Base-by-base conservation (phyloP, 441 rosid species). In the Pelargonium australe region DNA sequence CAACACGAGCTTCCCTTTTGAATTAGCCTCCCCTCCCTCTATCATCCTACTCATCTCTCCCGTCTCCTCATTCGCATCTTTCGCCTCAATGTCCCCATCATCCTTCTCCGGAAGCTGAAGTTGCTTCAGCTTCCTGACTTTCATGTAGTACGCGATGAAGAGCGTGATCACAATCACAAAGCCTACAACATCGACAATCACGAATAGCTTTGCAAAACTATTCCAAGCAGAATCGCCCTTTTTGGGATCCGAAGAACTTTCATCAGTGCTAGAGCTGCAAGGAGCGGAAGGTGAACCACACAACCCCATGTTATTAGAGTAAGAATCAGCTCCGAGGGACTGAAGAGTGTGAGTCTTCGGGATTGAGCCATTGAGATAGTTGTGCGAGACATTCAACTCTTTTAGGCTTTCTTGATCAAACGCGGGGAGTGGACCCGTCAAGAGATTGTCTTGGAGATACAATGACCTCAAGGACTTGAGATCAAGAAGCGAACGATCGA, bases 391-490 rank as follows among this genome's bases (percentile, higher is more conserved):
- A 37, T 37, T 37, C 7, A 37, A 37, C 5, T 37, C 41, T 47
- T 9, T 64, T 78, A 81, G 75, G 68, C 78, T 40, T n/a, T 79
- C 28, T 53, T 82, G 83, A 47, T 75, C 45, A 10, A 83, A 79
- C 20, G 53, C 81, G 0, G 81, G 86, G 16, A 84, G 67, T 11
- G 61, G 28, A 9, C 86, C 84, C 41, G 79, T 80, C 74, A 83
- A 68, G 19, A 65, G 64, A 79, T 84, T 86, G 6, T 72, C 76
- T 66, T 84, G 84, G 69, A 86, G 84, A 79, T 68, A 72, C 67
- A 81, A 62, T 3, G 85, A 81, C 63, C 68, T 76, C 70, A 83
- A 20, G 20, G 49, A 49, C 28, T 67, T 12, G 23, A 82, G 81
- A 68, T 28, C 28, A 43, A 20, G 37, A 10, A 81, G 70, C 0